A percentile compares a stretch with the other conserved stretches of the same genome.
Conservation (phyloP, 768 basidiomycete species). For the Saitozyma sp. region DNA sequence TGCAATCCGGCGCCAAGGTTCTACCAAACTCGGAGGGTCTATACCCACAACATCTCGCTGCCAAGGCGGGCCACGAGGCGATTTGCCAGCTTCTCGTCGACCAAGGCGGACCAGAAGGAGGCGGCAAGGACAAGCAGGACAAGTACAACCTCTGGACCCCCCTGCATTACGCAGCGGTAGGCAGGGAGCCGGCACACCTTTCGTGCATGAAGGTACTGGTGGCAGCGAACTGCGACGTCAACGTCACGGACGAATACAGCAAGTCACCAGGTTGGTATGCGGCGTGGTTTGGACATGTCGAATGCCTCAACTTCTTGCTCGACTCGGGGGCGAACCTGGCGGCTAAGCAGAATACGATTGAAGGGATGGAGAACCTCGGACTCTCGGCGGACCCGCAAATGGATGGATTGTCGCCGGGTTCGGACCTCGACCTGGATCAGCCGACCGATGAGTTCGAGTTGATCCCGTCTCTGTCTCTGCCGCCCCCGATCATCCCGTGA, state of each 20-base stretch:
- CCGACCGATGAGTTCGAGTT: conserved; percentile 72
- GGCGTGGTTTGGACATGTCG: conserved; percentile 74
- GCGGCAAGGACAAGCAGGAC: conserved; percentile 79
- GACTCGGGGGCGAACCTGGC: conserved; percentile 42
- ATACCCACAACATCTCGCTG: conserved; percentile 93
- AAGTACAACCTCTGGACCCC: conserved; percentile 99
- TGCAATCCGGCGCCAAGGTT: conserved; percentile 74
- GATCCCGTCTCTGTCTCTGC: conserved; percentile 91
- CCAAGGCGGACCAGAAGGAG: conserved; percentile 56
- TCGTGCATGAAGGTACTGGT: conserved; percentile 76
- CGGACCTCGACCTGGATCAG: conserved; percentile 56
- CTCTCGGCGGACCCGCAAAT: conserved; percentile 49
- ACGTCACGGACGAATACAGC: conserved; percentile 76
- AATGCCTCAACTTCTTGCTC: conserved; percentile 45
- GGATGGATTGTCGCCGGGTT: conserved; percentile 42
- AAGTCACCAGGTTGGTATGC: conserved; percentile 89
- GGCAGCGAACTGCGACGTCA: conserved; percentile 73
- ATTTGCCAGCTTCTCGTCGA: conserved; percentile 73
- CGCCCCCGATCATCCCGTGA: conserved; percentile 94
- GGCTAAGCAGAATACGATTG: conserved; percentile 30
- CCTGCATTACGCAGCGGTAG: conserved; percentile 87
- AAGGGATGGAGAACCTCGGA: conserved; percentile 44
- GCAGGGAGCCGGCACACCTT: conserved; percentile 62
- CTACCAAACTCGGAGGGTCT: conserved; percentile 91
- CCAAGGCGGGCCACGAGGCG: conserved; percentile 83